Conservation (phyloP, 2,329 filamentous ascomycete genomes). For the Colletotrichum tanaceti region DNA sequence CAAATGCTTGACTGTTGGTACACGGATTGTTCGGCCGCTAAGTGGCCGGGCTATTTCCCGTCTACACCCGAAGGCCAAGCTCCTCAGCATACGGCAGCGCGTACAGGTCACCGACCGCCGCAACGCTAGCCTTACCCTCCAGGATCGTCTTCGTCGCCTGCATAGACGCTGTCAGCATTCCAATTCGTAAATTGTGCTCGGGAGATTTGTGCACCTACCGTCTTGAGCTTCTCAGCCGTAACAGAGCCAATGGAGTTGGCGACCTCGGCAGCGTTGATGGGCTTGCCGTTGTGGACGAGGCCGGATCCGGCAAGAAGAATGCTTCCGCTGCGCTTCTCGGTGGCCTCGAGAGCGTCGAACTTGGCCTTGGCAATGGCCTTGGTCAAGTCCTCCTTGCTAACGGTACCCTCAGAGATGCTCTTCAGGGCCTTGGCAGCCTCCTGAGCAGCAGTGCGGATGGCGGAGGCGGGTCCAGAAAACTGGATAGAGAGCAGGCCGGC, state of each 20-base stretch:
- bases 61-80: conserved; percentile 93
- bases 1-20: conserved; percentile 55
- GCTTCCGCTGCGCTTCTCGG: conserved; percentile 80
- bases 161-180: conserved; percentile 47
- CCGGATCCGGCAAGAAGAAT: conserved; percentile 87
- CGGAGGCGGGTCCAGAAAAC: conserved; percentile 78
- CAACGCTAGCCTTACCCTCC: conserved; percentile 88
- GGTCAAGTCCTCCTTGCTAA: conserved; percentile 85
- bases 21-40: conserved; percentile 48
- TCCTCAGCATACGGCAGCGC: conserved; percentile 93
- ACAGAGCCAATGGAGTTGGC: conserved; percentile 84
- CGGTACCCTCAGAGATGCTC: conserved; percentile 78
- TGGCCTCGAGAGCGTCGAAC: conserved; percentile 87
- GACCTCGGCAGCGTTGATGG: conserved; percentile 84
- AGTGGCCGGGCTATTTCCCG: conserved; percentile 42
- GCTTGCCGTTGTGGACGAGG: conserved; percentile 82
- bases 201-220: conserved; percentile 67
- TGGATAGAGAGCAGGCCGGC: conserved; percentile 89
- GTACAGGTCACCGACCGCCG: conserved; percentile 90
- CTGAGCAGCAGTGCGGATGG: conserved; percentile 79
- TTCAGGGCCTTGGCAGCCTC: conserved; percentile 85
- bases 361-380: conserved; percentile 95
- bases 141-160: conserved; percentile 90
- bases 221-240: conserved; percentile 84
- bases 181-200: background rate